Percentiles rank a stretch among this genome's conserved stretches.
These are phyloP conservation scores for Mycosarcoma mackinlayi DNA, from an alignment of 1,284 basidiomycete genomes.

Conservation along the genomic window DNA sequence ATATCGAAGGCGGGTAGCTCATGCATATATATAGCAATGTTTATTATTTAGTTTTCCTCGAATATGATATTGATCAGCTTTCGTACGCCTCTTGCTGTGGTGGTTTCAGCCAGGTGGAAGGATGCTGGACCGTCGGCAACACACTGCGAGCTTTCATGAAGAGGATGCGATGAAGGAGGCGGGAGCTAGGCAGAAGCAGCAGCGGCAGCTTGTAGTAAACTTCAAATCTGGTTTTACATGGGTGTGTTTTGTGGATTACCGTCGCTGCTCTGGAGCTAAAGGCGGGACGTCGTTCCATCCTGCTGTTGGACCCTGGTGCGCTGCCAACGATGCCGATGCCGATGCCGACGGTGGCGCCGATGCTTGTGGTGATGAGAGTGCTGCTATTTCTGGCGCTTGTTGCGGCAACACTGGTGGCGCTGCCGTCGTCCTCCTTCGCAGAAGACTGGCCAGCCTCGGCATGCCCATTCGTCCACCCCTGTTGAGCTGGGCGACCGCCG, in stretches of 20 bases:
- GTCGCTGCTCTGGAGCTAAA: not conserved
- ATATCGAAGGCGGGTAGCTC: not conserved
- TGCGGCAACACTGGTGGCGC: too few species aligned
- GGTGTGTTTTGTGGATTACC: too few species aligned
- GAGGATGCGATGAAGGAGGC: not conserved
- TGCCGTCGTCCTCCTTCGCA: constrained; percentile 16
- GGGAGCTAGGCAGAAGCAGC: too few species aligned
- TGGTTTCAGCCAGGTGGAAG: not conserved
- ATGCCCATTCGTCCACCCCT: constrained; percentile 7
- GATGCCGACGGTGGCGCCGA: not conserved
- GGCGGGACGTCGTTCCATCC: constrained; percentile 9
- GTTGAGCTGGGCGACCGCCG: constrained; percentile 11
- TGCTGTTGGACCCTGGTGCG: not conserved
- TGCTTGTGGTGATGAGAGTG: too few species aligned
- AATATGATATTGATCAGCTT: not conserved
- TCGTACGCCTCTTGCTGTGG: too few species aligned
- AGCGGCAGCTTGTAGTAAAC: too few species aligned
- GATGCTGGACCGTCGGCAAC: too few species aligned
- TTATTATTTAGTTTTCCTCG: not conserved
- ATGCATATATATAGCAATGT: not conserved
- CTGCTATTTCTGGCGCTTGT: too few species aligned
- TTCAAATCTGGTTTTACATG: too few species aligned
- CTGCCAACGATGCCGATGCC: not conserved
- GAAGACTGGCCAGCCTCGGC: constrained; percentile 23
- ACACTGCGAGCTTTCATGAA: not conserved